A percentile compares a stretch with the other conserved stretches of the same genome.
phyloP scores from a whole-genome alignment of 2,329 filamentous ascomycete species.

The Diaporthe destruens region DNA sequence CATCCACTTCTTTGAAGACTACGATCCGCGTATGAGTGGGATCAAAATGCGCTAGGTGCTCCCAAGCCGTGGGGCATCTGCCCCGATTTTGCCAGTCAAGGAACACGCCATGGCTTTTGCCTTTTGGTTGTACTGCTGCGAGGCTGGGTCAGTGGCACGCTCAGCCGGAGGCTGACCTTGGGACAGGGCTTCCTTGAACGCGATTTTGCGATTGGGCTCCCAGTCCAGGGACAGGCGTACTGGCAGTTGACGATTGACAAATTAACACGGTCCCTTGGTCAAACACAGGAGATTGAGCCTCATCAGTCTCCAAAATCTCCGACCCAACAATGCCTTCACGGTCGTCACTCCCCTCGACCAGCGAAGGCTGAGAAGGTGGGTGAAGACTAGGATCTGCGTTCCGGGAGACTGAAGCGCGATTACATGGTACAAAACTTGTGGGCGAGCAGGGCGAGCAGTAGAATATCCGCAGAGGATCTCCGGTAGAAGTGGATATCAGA shows the following conservation, averaged over 20 bases:
- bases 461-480: constrained; percentile 37
- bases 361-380: constrained; percentile 22
- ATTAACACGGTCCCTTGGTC: constrained; percentile 24
- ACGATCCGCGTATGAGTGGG: constrained; percentile 4
- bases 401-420: constrained; percentile 31
- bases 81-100: neutral
- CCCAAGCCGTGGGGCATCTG: neutral
- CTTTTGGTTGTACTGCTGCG: neutral
- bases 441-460: constrained; percentile 37
- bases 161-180: constrained; percentile 1
- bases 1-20: constrained; percentile 10
- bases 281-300: constrained; percentile 33
- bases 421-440: constrained; percentile 16
- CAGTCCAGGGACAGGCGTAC: neutral
- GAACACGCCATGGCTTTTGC: neutral
- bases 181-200: constrained; percentile 23
- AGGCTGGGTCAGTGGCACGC: neutral
- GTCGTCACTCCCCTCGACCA: constrained; percentile 25
- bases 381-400: constrained; percentile 20
- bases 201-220: neutral
- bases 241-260: constrained; percentile 21
- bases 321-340: constrained; percentile 27
- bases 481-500: constrained; percentile 38
- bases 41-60: neutral
- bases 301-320: constrained; percentile 26